phyloP scores from a whole-genome alignment of 2,329 filamentous ascomycete species.

The Aschersonia sp. region DNA sequence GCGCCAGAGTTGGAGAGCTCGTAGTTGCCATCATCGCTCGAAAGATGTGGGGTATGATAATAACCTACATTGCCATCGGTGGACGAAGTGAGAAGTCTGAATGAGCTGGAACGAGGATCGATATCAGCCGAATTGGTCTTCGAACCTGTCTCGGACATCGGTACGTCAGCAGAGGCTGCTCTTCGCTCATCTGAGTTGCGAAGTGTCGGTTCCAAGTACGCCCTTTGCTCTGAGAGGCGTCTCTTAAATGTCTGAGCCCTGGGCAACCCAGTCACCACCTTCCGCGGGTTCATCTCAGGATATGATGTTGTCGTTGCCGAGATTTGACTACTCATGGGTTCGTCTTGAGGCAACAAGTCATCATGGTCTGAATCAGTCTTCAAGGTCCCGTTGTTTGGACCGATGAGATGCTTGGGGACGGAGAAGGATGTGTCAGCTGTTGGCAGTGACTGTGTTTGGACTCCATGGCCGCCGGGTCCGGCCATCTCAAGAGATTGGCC shows the following conservation, averaged over 20 bases:
- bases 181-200: constrained; percentile 53
- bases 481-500: no score
- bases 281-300: constrained; percentile 20
- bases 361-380: neutral
- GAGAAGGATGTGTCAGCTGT: no score
- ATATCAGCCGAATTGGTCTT: constrained; percentile 6
- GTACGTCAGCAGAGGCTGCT: constrained; percentile 52
- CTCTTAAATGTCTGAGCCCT: constrained; percentile 67
- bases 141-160: constrained; percentile 6
- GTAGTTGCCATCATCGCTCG: neutral
- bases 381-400: no score
- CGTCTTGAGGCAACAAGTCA: neutral
- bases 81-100: constrained; percentile 22
- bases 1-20: neutral
- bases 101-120: constrained; percentile 32
- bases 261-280: constrained; percentile 66
- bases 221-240: constrained; percentile 67
- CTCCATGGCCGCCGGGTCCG: no score
- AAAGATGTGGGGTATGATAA: neutral
- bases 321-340: neutral
- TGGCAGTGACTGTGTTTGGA: no score
- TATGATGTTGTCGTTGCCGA: neutral
- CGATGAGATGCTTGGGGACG: no score
- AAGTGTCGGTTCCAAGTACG: constrained; percentile 53
- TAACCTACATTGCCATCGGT: neutral